phyloP scores from a whole-genome alignment of 805 yeast species.

The Candida corydali region DNA sequence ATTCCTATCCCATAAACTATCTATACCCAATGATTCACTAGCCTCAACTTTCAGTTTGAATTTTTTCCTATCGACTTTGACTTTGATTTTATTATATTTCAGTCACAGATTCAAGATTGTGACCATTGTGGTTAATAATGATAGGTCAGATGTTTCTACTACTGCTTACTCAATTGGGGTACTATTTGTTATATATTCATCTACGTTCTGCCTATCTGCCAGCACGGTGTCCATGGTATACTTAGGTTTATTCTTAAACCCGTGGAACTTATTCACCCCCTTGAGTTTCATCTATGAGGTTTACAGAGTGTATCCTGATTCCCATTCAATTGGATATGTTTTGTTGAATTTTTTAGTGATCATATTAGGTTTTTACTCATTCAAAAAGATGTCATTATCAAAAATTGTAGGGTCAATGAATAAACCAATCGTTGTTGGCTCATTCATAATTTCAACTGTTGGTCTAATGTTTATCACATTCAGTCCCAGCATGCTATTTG shows the following conservation, averaged over 20 bases:
- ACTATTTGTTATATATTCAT: constrained; percentile 14
- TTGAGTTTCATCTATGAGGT: constrained; percentile 23
- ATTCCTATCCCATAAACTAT: constrained; percentile 21
- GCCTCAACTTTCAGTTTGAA: constrained; percentile 6
- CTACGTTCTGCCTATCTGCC: constrained; percentile 21
- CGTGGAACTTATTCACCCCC: constrained; percentile 28
- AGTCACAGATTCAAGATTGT: constrained; percentile 3
- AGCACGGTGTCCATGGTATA: constrained; percentile 21
- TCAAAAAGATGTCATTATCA: constrained; percentile 2
- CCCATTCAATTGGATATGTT: constrained; percentile 4
- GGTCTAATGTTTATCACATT: constrained; percentile 4
- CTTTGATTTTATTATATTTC: constrained; percentile 1
- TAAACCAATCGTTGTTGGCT: constrained; percentile 4
- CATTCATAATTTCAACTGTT: neutral
- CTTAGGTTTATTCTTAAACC: constrained; percentile 27
- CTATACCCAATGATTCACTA: constrained; percentile 1
- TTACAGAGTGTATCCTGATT: constrained; percentile 10
- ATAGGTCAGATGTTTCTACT: neutral
- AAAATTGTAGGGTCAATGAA: constrained; percentile 4
- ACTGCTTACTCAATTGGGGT: neutral
- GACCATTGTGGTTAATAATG: neutral
- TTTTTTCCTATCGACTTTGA: constrained; percentile 4
- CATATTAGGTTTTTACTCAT: constrained; percentile 6
- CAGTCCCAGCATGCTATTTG: constrained; percentile 18
- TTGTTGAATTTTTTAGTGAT: constrained; percentile 14